Conservation (phyloP, 768 basidiomycete species). For the Russula earlei region DNA sequence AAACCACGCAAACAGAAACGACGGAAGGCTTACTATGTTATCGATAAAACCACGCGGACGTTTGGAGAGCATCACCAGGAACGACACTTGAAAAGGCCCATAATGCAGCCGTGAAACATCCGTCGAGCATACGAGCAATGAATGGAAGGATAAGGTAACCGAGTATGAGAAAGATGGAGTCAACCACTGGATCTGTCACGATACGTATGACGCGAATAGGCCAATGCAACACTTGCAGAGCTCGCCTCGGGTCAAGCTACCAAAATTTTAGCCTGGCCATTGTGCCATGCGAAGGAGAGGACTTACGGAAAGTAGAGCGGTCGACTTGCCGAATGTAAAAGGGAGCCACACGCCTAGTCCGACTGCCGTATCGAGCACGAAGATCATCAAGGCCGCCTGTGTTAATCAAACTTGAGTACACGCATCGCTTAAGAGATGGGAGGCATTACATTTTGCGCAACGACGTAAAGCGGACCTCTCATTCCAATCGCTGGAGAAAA, state of each 20-base stretch:
- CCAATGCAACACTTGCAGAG: conserved; percentile 61
- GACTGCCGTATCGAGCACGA: conserved; percentile 77
- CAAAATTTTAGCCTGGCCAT: conserved; percentile 4
- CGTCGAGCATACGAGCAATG: conserved; percentile 9
- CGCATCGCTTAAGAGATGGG: conserved; percentile 7
- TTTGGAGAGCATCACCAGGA: conserved; percentile 1
- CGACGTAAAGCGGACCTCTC: conserved; percentile 71
- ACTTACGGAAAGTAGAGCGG: conserved; percentile 69
- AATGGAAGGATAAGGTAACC: conserved; percentile 40
- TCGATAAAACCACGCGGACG: background rate
- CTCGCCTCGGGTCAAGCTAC: conserved; percentile 66
- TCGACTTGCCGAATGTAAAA: conserved; percentile 81
- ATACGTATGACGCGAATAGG: conserved; percentile 73
- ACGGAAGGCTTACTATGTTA: conserved; percentile 2
- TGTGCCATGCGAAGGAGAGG: background rate
- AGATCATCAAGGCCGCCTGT: conserved; percentile 82
- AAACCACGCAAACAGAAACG: background rate
- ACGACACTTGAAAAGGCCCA: conserved; percentile 5
- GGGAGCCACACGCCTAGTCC: conserved; percentile 78
- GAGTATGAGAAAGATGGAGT: conserved; percentile 46
- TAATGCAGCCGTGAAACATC: background rate
- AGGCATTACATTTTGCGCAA: conserved; percentile 72
- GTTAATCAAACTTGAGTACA: conserved; percentile 2
- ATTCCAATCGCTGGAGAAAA: conserved; percentile 73
- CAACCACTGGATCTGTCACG: conserved; percentile 78